Base-by-base conservation (phyloP, 1,284 basidiomycete species). In the Austropuccinia psidii region DNA sequence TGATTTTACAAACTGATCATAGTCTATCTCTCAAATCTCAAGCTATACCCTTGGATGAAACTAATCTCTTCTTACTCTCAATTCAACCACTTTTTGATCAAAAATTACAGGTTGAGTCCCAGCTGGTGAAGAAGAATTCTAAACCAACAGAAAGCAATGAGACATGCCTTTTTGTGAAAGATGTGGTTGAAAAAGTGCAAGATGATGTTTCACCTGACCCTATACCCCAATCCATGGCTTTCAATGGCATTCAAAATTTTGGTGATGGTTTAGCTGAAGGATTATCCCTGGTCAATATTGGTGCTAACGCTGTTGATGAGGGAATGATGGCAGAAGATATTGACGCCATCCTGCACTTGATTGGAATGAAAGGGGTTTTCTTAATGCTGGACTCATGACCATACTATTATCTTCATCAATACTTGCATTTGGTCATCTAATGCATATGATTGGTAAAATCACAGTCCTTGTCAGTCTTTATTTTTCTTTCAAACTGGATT, bases 341-440 rank as follows among this genome's bases (percentile, higher is more conserved):
- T n/a, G 70, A 73, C 37, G 70, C 60, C 0, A 73, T 73, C n/a
- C 39, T 73, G 4, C 60, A 73, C 29, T 55, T 73, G 21, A 73
- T 73, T 39, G 70, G 70, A 9, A 73, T 73, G 70, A 64, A 65
- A 57, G 70, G 70, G 45, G 55, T 47, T 47, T 52, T 73, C 33
- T 43, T 64, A 15, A 73, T 73, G 70, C 49, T 39, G 70, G 70
- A 8, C 47, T 73, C 27, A 73, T 73, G 70, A 73, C 70, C 15
- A 45, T 73, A 47, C 27, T 73, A 24, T 54, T 73, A n/a, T 73
- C 70, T n/a, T 31, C 57, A 41, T 64, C 60, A 6, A 37, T 73
- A 19, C 58, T 73, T 21, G 70, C 70, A n/a, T 73, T 73, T 45
- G 70, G 64, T 45, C 70, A 73, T 65, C 49, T 73, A 27, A 60